Evolutionary conservation across 2,329 filamentous ascomycete genomes (phyloP), one percentile per base, ranked within the genome.

Genomic region (Cladorrhinum sp.): DNA sequence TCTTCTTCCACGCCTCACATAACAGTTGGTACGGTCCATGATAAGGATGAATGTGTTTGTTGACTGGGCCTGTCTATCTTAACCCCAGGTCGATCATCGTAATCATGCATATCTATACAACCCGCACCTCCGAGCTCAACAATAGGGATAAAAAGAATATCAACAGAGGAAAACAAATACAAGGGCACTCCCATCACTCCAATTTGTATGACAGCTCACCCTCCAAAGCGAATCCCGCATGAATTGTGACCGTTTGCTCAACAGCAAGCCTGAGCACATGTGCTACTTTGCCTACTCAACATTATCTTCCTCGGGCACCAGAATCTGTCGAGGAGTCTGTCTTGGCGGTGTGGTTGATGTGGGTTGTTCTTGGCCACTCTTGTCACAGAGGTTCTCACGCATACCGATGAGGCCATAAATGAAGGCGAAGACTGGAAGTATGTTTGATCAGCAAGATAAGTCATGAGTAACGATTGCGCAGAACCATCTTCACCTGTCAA

Each of bases 341-440:
- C 2, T 18, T 3, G 41, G n/a, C 18, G 3, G 8, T 13, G 41
- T 7, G 20, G 52, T n/a, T 41, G 16, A 22, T 8, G 24, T 24
- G n/a, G 29, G 29, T 12, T 53, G 60, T 24, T 52, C 64, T 64
- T 12, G 27, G 41, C 68, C 68, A 22, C 68, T 68, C 51, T 70
- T 66, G 51, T 65, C 56, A 12, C 62, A 63, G 22, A 66, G 32
- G 36, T 71, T 73, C 68, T 84, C 80, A 22, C 81, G 79, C 67
- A 82, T 75, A 59, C 74, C 76, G 55, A 79, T 71, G 55, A 83
- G 74, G 50, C 80, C 80, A 62, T 81, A 79, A 71, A 80, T 73
- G 66, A 80, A 73, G 4, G 77, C 72, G 65, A 79, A 82, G 69
- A 78, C 81, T 60, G 63, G 73, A 23, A 20, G 1, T 2, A 23